phyloP scores from a whole-genome alignment of 2,329 filamentous ascomycete species.

The Blastomyces silverae region DNA sequence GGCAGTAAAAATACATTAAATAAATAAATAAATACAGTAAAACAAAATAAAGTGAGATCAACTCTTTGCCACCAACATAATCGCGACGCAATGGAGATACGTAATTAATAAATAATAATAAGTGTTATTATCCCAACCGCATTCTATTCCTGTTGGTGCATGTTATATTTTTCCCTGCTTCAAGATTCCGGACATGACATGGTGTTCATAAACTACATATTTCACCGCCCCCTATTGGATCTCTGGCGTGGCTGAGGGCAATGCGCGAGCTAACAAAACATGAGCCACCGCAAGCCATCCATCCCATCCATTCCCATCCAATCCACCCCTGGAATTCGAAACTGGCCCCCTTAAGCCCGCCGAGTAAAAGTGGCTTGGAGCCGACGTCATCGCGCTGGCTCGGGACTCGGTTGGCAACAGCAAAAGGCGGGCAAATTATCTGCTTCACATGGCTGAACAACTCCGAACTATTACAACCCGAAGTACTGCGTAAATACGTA shows the following conservation, averaged over 20 bases:
- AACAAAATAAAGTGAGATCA: not conserved
- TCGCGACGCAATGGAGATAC: not conserved
- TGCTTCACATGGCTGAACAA: not conserved
- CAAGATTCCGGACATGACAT: too few relatives aligned
- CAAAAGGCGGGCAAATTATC: not conserved
- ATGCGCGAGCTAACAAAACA: too few relatives aligned
- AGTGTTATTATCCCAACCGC: not conserved
- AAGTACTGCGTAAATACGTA: too few relatives aligned
- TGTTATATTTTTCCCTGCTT: too few relatives aligned
- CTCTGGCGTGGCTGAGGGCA: too few relatives aligned
- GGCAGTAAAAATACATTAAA: too few relatives aligned
- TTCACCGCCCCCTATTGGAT: too few relatives aligned
- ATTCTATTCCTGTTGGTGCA: not conserved
- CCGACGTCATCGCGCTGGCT: constrained; percentile 3
- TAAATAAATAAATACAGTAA: not conserved
- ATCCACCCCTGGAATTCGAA: too few relatives aligned
- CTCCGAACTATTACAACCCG: too few relatives aligned
- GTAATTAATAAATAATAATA: not conserved
- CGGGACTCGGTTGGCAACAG: not conserved
- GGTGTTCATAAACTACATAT: too few relatives aligned
- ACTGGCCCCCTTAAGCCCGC: too few relatives aligned
- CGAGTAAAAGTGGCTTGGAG: constrained; percentile 4
- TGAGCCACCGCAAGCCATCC: not conserved
- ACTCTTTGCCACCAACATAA: not conserved
- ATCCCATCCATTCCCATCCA: too few relatives aligned